Conservation (phyloP, 208 protist genomes). For the Acanthamoeba lenticulata region DNA sequence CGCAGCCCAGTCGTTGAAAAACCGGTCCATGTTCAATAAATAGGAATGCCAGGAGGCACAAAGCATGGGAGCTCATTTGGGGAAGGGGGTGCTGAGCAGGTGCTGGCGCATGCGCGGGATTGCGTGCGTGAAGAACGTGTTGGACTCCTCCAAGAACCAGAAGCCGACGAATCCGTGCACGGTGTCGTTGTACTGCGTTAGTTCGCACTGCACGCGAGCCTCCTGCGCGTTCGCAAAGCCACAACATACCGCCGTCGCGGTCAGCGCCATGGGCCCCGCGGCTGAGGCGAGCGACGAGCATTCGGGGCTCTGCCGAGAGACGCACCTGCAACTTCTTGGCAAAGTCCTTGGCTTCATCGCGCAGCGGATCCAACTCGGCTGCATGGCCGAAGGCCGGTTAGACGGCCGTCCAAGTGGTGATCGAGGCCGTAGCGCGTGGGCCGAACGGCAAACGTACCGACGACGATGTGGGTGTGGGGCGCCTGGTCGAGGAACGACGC, state of each 20-base stretch:
- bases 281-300: neutral
- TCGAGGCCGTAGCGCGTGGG: neutral
- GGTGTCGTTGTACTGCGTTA: slow-evolving; percentile 49
- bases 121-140: neutral
- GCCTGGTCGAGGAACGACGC: slow-evolving; percentile 4
- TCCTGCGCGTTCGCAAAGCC: neutral
- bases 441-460: neutral
- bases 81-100: neutral
- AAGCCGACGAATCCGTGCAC: slow-evolving; percentile 29
- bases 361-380: slow-evolving; percentile 41
- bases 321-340: neutral
- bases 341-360: slow-evolving; percentile 20
- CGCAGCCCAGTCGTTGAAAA: too few relatives aligned
- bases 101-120: neutral
- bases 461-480: slow-evolving; percentile 13
- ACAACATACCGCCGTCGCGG: neutral
- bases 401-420: neutral
- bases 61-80: neutral
- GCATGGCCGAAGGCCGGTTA: too few relatives aligned
- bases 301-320: neutral
- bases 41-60: too few relatives aligned
- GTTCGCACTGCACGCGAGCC: neutral
- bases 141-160: neutral
- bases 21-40: too few relatives aligned
- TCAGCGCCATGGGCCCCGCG: neutral